phyloP scores from a whole-genome alignment of 2,329 filamentous ascomycete species.

The Metarhizium robertsii region DNA sequence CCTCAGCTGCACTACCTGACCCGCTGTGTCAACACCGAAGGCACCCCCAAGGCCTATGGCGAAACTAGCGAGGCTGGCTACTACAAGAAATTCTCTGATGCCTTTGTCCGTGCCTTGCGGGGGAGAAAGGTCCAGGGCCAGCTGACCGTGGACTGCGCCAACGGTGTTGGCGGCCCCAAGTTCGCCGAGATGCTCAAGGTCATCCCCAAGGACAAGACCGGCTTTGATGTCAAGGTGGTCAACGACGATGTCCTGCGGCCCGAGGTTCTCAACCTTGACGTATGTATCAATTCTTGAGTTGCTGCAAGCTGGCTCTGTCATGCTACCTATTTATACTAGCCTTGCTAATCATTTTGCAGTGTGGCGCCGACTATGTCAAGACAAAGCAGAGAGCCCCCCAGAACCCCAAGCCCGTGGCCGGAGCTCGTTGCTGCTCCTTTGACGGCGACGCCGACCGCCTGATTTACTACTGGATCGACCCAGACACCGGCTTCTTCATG shows the following conservation, averaged over 20 bases:
- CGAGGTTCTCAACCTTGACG: slow-evolving; percentile 80
- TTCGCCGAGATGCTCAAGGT: slow-evolving; percentile 77
- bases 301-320: neutral
- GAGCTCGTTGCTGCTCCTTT: slow-evolving; percentile 78
- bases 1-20: slow-evolving; percentile 98
- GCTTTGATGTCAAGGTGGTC: slow-evolving; percentile 73
- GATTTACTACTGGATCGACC: slow-evolving; percentile 88
- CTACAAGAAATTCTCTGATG: slow-evolving; percentile 81
- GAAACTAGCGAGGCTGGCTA: slow-evolving; percentile 85
- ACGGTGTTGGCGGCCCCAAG: slow-evolving; percentile 92
- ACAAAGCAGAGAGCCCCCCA: slow-evolving; percentile 88
- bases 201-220: slow-evolving; percentile 59
- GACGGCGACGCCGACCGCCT: slow-evolving; percentile 94
- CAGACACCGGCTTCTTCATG: slow-evolving; percentile 76
- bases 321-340: neutral
- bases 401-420: slow-evolving; percentile 64
- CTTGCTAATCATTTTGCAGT: slow-evolving; percentile 37
- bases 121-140: slow-evolving; percentile 64
- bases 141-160: slow-evolving; percentile 88
- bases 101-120: slow-evolving; percentile 76
- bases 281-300: slow-evolving; percentile 30
- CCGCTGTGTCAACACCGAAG: slow-evolving; percentile 86
- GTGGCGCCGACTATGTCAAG: slow-evolving; percentile 95
- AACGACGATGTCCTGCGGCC: slow-evolving; percentile 91
- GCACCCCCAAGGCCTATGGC: slow-evolving; percentile 79